Conservation (phyloP, 495 filamentous ascomycete species). For the Chaetomium cochliodes region DNA sequence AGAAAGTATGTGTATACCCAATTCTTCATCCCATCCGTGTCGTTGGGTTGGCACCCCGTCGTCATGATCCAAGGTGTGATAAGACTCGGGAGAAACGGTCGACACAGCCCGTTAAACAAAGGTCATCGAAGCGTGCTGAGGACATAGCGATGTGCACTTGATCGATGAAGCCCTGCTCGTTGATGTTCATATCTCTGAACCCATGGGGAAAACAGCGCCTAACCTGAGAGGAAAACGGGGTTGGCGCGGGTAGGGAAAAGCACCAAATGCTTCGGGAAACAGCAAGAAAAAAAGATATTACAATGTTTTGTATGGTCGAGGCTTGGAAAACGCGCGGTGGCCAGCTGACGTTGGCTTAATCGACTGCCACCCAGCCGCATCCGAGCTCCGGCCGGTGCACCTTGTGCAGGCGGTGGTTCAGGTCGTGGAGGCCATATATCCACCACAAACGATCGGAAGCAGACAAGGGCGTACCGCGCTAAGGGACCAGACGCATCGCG, state of each 20-base stretch:
- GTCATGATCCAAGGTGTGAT: slow-evolving; percentile 29
- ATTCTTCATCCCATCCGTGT: slow-evolving; percentile 32
- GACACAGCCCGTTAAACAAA: background rate
- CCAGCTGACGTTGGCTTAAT: background rate
- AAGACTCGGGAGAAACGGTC: background rate
- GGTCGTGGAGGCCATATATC: background rate
- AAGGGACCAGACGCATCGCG: background rate
- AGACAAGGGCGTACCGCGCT: background rate
- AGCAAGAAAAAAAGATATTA: slow-evolving; percentile 17
- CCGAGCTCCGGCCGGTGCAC: background rate
- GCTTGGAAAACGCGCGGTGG: background rate
- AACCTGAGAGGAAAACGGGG: background rate
- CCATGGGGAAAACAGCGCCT: slow-evolving; percentile 3
- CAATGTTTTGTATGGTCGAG: slow-evolving; percentile 1
- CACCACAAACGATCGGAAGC: background rate
- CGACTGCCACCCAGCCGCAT: background rate
- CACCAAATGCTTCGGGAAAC: background rate
- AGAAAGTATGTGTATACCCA: slow-evolving; percentile 35
- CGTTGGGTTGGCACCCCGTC: slow-evolving; percentile 27
- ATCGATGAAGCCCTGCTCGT: background rate
- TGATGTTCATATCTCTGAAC: background rate
- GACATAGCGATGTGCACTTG: background rate
- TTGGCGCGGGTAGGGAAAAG: background rate
- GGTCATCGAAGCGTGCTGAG: background rate
- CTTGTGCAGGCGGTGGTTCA: background rate